Percentiles rank a stretch among this genome's conserved stretches.
phyloP scores from a whole-genome alignment of 441 rosid genomes.

The Arabidopsis lyrata region DNA sequence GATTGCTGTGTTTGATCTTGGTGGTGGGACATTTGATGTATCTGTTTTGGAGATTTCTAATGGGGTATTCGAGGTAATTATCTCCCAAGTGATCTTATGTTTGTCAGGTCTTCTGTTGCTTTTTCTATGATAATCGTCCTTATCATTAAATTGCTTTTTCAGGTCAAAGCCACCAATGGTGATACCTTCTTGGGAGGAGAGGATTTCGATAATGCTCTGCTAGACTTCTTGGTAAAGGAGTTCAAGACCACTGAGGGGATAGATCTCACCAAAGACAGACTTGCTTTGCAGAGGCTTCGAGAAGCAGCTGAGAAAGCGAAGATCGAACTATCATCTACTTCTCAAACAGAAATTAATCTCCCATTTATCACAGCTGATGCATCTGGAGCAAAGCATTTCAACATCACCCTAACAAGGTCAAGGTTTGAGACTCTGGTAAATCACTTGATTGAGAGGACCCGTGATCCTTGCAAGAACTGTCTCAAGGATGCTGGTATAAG shows the following conservation, averaged over 20 bases:
- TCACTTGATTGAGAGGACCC: constrained; percentile 86
- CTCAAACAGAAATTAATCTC: constrained; percentile 91
- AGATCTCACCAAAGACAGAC: constrained; percentile 81
- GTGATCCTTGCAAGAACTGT: constrained; percentile 80
- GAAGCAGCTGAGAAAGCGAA: constrained; percentile 99
- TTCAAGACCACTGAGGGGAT: constrained; percentile 78
- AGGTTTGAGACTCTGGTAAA: constrained; percentile 79
- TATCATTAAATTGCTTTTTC: background rate
- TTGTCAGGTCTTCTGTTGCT: background rate
- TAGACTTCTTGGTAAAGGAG: constrained; percentile 83
- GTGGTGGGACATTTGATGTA: constrained; percentile 93
- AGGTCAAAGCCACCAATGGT: constrained; percentile 99
- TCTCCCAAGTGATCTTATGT: background rate
- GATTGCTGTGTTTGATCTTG: constrained; percentile 91
- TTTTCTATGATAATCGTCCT: background rate
- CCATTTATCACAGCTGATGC: constrained; percentile 96
- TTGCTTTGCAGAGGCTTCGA: constrained; percentile 93
- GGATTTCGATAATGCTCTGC: constrained; percentile 85
- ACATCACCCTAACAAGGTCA: constrained; percentile 82
- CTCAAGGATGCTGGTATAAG: constrained; percentile 88
- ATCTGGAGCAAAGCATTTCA: constrained; percentile 90
- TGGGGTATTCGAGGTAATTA: constrained; percentile 86
- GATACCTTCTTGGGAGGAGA: constrained; percentile 98
- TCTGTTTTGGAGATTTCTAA: constrained; percentile 89
- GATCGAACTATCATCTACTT: constrained; percentile 90